phyloP scores from a whole-genome alignment of 768 basidiomycete species.

The Boletus sp. region DNA sequence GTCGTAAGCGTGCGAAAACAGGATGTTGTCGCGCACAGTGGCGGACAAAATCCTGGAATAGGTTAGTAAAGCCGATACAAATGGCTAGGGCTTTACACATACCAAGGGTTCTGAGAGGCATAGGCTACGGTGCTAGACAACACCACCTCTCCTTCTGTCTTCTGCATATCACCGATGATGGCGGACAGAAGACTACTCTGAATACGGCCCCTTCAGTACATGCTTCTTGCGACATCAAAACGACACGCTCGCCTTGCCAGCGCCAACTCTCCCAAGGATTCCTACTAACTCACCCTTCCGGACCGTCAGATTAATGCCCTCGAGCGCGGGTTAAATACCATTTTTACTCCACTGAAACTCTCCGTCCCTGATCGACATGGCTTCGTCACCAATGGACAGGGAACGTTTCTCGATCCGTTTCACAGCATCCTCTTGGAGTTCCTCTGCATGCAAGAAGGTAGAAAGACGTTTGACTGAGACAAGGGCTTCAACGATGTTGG shows the following conservation, averaged over 20 bases:
- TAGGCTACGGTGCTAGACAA: constrained; percentile 74
- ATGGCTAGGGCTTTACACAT: constrained; percentile 9
- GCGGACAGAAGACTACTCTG: constrained; percentile 75
- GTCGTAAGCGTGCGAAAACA: constrained; percentile 89
- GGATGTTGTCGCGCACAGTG: constrained; percentile 84
- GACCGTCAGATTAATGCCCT: constrained; percentile 70
- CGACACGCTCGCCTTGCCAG: constrained; percentile 65
- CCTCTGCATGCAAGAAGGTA: constrained; percentile 69
- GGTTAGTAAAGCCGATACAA: background rate
- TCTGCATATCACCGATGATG: constrained; percentile 84
- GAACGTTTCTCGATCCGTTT: constrained; percentile 41
- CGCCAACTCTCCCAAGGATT: constrained; percentile 84
- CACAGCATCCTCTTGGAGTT: constrained; percentile 79
- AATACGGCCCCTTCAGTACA: background rate
- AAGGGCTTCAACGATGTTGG: constrained; percentile 79
- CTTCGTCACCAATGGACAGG: constrained; percentile 58
- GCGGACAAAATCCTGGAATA: constrained; percentile 72
- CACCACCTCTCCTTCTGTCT: constrained; percentile 66
- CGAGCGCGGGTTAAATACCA: constrained; percentile 56
- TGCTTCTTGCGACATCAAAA: background rate
- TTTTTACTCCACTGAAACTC: constrained; percentile 79
- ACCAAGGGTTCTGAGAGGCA: constrained; percentile 87
- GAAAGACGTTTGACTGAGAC: constrained; percentile 81
- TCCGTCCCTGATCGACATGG: constrained; percentile 66
- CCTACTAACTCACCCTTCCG: constrained; percentile 84